Evolutionary conservation across 2,329 filamentous ascomycete species (phyloP).

Genomic region (Colletotrichum brevisporum): DNA sequence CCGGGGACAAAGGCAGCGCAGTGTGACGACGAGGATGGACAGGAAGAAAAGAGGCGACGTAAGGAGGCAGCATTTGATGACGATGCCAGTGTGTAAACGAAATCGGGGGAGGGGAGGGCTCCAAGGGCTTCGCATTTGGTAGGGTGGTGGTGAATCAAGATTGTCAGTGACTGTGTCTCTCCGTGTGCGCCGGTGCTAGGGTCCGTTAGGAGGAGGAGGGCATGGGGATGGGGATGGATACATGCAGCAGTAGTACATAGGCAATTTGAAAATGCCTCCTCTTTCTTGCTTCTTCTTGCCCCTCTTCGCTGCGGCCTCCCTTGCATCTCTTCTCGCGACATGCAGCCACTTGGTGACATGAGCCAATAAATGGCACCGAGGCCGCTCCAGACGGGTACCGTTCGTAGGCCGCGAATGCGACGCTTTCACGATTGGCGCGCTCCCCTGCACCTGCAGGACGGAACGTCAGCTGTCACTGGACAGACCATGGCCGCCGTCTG

Average conservation of each 20-base stretch:
- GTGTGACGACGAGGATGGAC: slow-evolving; percentile 9
- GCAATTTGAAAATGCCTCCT: slow-evolving; percentile 35
- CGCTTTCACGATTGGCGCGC: slow-evolving; percentile 23
- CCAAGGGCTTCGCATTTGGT: slow-evolving; percentile 13
- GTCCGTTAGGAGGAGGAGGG: neutral
- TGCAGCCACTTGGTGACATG: slow-evolving; percentile 34
- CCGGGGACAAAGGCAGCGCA: slow-evolving; percentile 2
- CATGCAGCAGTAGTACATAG: slow-evolving; percentile 5
- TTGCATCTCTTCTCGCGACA: slow-evolving; percentile 33
- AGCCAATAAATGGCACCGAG: slow-evolving; percentile 35
- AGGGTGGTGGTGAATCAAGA: slow-evolving; percentile 27
- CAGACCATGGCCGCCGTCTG: slow-evolving; percentile 19
- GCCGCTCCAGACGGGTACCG: slow-evolving; percentile 25
- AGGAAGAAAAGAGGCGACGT: neutral
- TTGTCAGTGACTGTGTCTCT: neutral
- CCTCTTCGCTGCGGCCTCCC: slow-evolving; percentile 32
- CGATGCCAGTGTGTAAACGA: slow-evolving; percentile 32
- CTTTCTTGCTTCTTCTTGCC: slow-evolving; percentile 27
- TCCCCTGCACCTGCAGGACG: slow-evolving; percentile 38
- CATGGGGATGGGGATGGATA: neutral
- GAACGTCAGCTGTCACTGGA: slow-evolving; percentile 37
- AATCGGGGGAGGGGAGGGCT: slow-evolving; percentile 31
- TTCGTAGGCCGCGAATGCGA: slow-evolving; percentile 27
- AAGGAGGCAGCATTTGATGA: slow-evolving; percentile 37
- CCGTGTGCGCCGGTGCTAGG: slow-evolving; percentile 28